phyloP scores from a whole-genome alignment of 148 eudicot species.

The Bassia scoparia region DNA sequence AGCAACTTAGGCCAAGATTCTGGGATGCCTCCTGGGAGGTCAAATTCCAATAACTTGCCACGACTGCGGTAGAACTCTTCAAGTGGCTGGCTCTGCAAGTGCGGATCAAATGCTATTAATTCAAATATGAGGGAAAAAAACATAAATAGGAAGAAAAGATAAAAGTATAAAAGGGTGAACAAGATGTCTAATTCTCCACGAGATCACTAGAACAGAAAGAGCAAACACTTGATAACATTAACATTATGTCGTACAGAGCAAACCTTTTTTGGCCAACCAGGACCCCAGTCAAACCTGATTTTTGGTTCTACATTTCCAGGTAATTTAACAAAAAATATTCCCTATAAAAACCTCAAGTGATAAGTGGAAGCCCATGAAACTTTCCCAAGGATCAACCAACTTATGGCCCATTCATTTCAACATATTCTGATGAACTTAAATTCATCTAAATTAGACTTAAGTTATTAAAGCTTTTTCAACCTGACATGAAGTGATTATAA shows the following conservation, averaged over 20 bases:
- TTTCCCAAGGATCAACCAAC: not conserved
- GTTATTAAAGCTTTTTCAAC: no score
- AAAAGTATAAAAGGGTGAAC: not conserved
- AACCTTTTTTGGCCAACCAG: not conserved
- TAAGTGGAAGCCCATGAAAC: not conserved
- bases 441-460: no score
- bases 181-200: no score
- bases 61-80: constrained; percentile 73
- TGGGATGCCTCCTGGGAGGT: constrained; percentile 95
- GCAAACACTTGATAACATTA: not conserved
- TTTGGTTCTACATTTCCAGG: not conserved
- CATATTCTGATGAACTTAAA: no score
- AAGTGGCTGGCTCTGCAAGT: constrained; percentile 81
- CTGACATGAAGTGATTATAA: no score
- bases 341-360: no score
- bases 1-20: constrained; percentile 95
- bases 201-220: not conserved
- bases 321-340: no score
- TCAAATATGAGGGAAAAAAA: not conserved
- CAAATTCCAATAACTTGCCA: constrained; percentile 79
- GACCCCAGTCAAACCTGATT: not conserved
- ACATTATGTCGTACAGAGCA: not conserved
- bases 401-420: not conserved
- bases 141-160: not conserved
- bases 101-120: not conserved